Base-by-base conservation (phyloP, 1,284 basidiomycete species). In the Rhodotorula sp. region DNA sequence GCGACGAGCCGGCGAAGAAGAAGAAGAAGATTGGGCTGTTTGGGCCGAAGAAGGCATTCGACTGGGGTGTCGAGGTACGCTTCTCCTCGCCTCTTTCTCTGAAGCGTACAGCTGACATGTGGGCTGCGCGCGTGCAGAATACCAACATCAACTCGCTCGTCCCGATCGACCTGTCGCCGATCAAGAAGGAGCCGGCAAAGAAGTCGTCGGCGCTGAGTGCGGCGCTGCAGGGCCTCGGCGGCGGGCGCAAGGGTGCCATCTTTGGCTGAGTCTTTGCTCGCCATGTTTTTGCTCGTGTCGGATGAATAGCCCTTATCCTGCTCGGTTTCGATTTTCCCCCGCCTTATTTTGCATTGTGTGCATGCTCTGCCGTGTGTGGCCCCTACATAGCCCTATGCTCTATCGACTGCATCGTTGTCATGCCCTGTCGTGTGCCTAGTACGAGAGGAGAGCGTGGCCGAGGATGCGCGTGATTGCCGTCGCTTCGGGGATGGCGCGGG, bases 31-130 rank as follows among this genome's bases (percentile, higher is more conserved):
- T 63, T 17, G 67, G 54, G 57, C 59, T 72, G 27, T 66, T 74
- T 12, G 66, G 64, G 23, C 45, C 62, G 46, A 46, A 57, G 62
- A 66, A 71, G 57, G 60, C 54, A 34, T 71, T 74, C 34, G 64
- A 54, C 21, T 74, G 73, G 70, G 41, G 44, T 12, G 60, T 71
- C 62, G 75, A 76, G 68, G 75, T 74, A 64, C 58, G 74, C 49
- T 2, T 50, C 9, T 45, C 19, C 1, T 16, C 44, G 7, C 12
- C 16, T 44, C 34, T 56, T 44, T 25, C 19, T n/a, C 14, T 49
- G 10, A 25, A 45, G 27, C 9, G 13, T 21, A 69, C 53, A 16
- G 0, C 4, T 7, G 16, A 14, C 17, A n/a, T 16, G 5, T 23
- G 34, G 34, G 34, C 34, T 34, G 34, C 34, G 34, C 34, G 34